Conservation (phyloP, 805 yeast species). For the Metschnikowia chrysomelidarum region DNA sequence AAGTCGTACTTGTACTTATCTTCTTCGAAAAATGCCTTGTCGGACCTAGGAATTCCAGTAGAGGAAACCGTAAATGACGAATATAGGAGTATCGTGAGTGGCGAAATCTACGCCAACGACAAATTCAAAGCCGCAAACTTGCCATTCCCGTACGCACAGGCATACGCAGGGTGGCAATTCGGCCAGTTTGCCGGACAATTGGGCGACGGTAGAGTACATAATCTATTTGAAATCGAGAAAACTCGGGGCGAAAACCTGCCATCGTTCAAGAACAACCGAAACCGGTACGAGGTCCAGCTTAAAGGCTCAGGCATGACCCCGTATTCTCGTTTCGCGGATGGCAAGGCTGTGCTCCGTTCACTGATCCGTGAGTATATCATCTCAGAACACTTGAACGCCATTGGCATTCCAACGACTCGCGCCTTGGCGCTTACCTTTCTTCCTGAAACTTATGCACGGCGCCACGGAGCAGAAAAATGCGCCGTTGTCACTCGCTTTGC, state of each 20-base stretch:
- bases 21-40: slow-evolving; percentile 58
- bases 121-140: slow-evolving; percentile 17
- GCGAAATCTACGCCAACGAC: slow-evolving; percentile 42
- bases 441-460: slow-evolving; percentile 74
- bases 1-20: slow-evolving; percentile 52
- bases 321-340: slow-evolving; percentile 92
- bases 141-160: slow-evolving; percentile 81
- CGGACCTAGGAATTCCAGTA: slow-evolving; percentile 54
- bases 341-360: slow-evolving; percentile 88
- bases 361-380: slow-evolving; percentile 85
- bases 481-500: slow-evolving; percentile 86
- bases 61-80: slow-evolving; percentile 40
- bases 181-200: slow-evolving; percentile 96
- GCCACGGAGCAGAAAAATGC: slow-evolving; percentile 72
- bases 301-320: slow-evolving; percentile 95
- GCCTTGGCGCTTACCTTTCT: slow-evolving; percentile 71
- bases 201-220: slow-evolving; percentile 92
- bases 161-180: slow-evolving; percentile 95
- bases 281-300: slow-evolving; percentile 65
- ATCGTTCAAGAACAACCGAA: slow-evolving; percentile 26
- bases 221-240: slow-evolving; percentile 68
- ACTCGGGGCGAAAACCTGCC: slow-evolving; percentile 8
- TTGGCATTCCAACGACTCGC: slow-evolving; percentile 85
- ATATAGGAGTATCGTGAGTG: slow-evolving; percentile 59
- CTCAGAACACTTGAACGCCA: slow-evolving; percentile 74